Conservation (phyloP, 2,329 filamentous ascomycete genomes). For the Paraphaeosphaeria sporulosa region DNA sequence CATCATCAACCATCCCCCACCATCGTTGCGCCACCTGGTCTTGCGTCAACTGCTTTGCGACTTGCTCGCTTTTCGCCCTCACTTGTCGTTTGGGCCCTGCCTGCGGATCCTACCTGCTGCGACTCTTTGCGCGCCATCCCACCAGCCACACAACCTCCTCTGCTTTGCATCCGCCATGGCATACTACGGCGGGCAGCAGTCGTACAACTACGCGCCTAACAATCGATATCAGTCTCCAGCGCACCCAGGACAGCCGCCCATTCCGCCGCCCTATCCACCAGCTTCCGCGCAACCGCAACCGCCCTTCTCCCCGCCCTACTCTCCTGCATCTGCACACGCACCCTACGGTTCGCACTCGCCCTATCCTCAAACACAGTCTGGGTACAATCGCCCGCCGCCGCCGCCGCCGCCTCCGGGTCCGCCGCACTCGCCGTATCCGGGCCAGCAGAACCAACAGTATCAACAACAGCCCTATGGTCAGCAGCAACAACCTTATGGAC, state of each 20-base stretch:
- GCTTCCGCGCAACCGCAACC: constrained; percentile 44
- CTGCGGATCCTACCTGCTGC: not conserved
- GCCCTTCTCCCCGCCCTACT: constrained; percentile 33
- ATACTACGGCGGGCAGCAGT: constrained; percentile 41
- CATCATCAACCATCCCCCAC: not conserved
- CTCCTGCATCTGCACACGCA: constrained; percentile 51
- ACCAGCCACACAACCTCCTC: not conserved
- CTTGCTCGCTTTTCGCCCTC: not conserved
- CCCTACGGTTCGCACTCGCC: constrained; percentile 50
- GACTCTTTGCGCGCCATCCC: not conserved
- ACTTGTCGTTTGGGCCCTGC: not conserved
- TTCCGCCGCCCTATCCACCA: constrained; percentile 44
- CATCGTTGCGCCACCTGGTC: not conserved
- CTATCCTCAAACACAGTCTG: constrained; percentile 23
- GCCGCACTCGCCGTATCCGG: constrained; percentile 16
- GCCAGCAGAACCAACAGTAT: constrained; percentile 32
- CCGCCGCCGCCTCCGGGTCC: constrained; percentile 1
- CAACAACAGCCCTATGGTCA: constrained; percentile 31
- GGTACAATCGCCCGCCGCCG: constrained; percentile 1
- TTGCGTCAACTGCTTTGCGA: not conserved
- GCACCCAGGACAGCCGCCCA: constrained; percentile 31
- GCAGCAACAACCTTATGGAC: constrained; percentile 23
- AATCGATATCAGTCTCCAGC: constrained; percentile 36
- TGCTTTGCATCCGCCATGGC: constrained; percentile 31
- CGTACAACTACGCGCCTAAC: constrained; percentile 37